phyloP scores from a whole-genome alignment of 257 asterid genomes.

The Nicotiana benthamiana region DNA sequence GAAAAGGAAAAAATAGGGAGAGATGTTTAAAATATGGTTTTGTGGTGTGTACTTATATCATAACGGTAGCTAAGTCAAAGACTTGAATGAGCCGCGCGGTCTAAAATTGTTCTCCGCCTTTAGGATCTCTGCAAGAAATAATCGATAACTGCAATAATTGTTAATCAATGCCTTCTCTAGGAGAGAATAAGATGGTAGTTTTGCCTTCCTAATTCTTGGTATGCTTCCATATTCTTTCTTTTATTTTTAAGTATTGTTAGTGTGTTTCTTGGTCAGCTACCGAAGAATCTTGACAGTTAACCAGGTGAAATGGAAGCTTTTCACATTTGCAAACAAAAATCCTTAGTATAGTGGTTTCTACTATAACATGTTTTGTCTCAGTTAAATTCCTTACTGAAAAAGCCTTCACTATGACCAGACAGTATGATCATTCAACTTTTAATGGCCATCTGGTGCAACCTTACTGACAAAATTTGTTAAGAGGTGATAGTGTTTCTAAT shows the following conservation, averaged over 20 bases:
- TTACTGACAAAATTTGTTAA: not conserved
- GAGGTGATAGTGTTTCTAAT: not conserved
- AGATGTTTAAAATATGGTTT: not conserved
- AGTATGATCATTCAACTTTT: not conserved
- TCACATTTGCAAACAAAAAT: not conserved
- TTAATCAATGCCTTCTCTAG: not conserved
- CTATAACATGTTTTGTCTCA: not conserved
- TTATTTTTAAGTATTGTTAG: not conserved
- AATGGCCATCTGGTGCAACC: not conserved
- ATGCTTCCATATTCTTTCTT: not conserved
- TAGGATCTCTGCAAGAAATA: not conserved
- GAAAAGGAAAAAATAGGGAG: not conserved
- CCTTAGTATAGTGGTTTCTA: not conserved
- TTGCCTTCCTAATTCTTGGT: not conserved
- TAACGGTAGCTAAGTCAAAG: not conserved
- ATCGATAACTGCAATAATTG: not conserved
- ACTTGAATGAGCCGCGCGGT: not conserved
- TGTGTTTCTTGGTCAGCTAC: slow-evolving; percentile 1
- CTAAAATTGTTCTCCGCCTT: not conserved
- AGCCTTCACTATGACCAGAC: not conserved
- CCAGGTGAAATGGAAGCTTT: not conserved
- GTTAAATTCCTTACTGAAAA: not conserved
- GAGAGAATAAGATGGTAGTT: not conserved
- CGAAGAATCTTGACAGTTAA: not conserved
- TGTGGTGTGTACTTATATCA: not conserved